Conservation (phyloP, 2,329 filamentous ascomycete species). For the Aureobasidium melanogenum region DNA sequence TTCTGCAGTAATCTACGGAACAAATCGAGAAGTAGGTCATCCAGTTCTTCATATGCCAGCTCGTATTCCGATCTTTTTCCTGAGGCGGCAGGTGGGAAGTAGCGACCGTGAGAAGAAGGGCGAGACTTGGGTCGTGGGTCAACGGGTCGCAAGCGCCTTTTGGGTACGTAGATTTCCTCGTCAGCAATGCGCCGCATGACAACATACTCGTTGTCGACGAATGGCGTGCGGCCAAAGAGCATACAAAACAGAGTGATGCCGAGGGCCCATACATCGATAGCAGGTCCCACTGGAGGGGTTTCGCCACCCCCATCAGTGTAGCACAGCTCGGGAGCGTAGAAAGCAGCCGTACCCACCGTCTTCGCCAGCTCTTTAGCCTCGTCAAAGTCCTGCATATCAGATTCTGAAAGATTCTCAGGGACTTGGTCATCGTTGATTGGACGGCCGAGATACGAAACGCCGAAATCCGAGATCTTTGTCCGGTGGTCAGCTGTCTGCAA, state of each 20-base stretch:
- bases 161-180: conserved; percentile 83
- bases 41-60: conserved; percentile 76
- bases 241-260: conserved; percentile 95
- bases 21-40: conserved; percentile 70
- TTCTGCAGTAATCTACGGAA: conserved; percentile 74
- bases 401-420: conserved; percentile 64
- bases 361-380: conserved; percentile 95
- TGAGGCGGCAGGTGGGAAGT: conserved; percentile 38
- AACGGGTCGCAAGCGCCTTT: conserved; percentile 67
- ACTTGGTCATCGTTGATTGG: conserved; percentile 72
- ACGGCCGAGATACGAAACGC: conserved; percentile 91
- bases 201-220: conserved; percentile 84
- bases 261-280: conserved; percentile 95
- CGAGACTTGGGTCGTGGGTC: conserved; percentile 38
- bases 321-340: conserved; percentile 94
- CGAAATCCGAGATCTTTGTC: conserved; percentile 98
- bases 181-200: conserved; percentile 89
- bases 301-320: conserved; percentile 74
- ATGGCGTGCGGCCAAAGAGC: conserved; percentile 87
- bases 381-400: conserved; percentile 68
- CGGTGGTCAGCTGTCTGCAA: conserved; percentile 75
- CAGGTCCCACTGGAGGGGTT: conserved; percentile 72
- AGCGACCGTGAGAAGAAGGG: conserved; percentile 37
- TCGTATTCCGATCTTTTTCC: conserved; percentile 70
- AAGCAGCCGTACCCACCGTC: conserved; percentile 93